These are phyloP conservation scores for Phytopythium chamaehyphon DNA, from an alignment of 352 stramenopile genomes.

Conservation along the genomic window DNA sequence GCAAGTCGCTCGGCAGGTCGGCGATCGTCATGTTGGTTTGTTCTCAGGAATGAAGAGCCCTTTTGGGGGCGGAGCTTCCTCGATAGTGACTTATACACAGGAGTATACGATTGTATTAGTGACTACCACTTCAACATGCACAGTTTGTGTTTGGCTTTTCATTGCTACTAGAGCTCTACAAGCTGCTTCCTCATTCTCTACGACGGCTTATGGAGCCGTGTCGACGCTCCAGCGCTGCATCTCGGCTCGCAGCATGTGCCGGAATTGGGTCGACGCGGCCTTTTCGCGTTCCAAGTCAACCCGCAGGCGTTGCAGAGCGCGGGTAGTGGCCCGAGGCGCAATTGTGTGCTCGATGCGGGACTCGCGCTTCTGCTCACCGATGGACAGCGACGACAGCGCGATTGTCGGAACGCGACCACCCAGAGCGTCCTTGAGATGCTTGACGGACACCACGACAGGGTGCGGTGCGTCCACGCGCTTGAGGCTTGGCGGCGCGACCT, in stretches of 20 bases:
- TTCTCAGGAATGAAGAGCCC: no score
- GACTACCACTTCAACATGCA: no score
- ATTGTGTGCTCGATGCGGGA: no score
- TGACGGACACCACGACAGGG: conserved; percentile 20
- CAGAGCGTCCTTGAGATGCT: conserved; percentile 40
- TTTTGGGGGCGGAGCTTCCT: no score
- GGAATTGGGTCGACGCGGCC: conserved; percentile 38
- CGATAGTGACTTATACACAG: no score
- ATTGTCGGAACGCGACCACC: conserved; percentile 9
- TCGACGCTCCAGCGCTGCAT: conserved; percentile 37
- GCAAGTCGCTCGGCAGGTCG: conserved; percentile 37
- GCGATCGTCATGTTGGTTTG: conserved; percentile 7
- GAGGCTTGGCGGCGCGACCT: neutral
- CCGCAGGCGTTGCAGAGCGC: conserved; percentile 39
- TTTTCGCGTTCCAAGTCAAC: conserved; percentile 53
- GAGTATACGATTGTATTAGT: no score
- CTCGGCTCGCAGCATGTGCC: conserved; percentile 57
- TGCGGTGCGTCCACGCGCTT: neutral
- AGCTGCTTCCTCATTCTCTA: no score
- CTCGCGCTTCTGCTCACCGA: no score
- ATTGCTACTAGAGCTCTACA: no score
- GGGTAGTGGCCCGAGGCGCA: neutral
- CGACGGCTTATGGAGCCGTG: conserved; percentile 2
- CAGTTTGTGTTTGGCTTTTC: no score
- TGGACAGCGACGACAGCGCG: conserved; percentile 8